phyloP scores from a whole-genome alignment of 2,329 filamentous ascomycete species.

The Trichoderma semiorbis region DNA sequence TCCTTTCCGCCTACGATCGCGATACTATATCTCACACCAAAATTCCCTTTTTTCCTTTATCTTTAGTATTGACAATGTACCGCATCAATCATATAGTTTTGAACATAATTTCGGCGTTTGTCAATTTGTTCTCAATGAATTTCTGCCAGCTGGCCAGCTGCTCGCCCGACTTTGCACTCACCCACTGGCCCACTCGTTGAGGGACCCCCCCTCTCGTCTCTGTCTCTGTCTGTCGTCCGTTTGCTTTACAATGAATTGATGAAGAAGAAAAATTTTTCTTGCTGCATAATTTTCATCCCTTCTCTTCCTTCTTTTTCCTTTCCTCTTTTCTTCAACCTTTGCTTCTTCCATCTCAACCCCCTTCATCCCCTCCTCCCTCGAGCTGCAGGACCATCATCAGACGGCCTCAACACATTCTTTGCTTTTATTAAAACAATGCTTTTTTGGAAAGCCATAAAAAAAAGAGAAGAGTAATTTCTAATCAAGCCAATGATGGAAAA shows the following conservation, averaged over 20 bases:
- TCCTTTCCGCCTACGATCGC: background rate
- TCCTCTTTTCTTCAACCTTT: background rate
- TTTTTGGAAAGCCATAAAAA: background rate
- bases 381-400: background rate
- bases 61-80: background rate
- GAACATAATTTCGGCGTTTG: background rate
- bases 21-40: background rate
- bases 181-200: background rate
- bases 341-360: constrained; percentile 1
- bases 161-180: constrained; percentile 1
- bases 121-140: background rate
- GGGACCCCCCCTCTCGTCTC: background rate
- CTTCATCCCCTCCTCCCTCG: background rate
- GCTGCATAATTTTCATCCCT: background rate
- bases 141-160: constrained; percentile 14
- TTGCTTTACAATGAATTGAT: background rate
- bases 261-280: background rate
- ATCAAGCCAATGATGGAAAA: background rate
- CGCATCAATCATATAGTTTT: background rate
- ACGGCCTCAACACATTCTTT: background rate
- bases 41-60: background rate
- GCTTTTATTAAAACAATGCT: background rate
- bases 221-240: background rate
- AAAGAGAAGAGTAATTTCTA: background rate
- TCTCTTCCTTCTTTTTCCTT: background rate